Conservation (phyloP, 306 rosid genomes). For the Ceratonia siliqua region DNA sequence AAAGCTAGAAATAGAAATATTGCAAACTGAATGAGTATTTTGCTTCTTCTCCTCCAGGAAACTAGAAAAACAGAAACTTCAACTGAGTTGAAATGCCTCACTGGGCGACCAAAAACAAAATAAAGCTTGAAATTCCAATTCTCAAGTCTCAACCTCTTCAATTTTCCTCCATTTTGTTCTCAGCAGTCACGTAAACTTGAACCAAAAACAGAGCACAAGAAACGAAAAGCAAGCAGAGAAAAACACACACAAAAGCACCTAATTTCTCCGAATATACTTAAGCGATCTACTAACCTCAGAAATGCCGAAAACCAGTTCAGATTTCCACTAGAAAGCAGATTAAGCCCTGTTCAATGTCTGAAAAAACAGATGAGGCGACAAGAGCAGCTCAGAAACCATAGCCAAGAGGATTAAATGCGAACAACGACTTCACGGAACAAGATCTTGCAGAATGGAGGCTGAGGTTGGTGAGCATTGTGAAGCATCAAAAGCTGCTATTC, state of each 20-base stretch:
- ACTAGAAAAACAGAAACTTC: not conserved
- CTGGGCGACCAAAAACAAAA: slow-evolving; percentile 19
- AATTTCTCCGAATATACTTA: not conserved
- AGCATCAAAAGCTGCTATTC: slow-evolving; percentile 19
- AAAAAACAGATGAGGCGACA: slow-evolving; percentile 9
- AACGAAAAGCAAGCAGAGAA: not conserved
- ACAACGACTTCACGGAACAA: slow-evolving; percentile 25
- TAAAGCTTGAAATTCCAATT: slow-evolving; percentile 16
- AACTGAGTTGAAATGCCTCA: slow-evolving; percentile 20
- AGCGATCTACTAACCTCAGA: slow-evolving; percentile 62
- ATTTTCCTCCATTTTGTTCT: slow-evolving; percentile 3
- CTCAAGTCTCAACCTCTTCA: not conserved
- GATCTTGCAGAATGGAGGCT: slow-evolving; percentile 43
- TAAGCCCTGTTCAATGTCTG: slow-evolving; percentile 30
- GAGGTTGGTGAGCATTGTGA: slow-evolving; percentile 16
- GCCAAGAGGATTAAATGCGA: slow-evolving; percentile 26
- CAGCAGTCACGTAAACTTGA: not conserved
- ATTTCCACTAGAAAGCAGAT: slow-evolving; percentile 2
- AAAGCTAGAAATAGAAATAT: not conserved
- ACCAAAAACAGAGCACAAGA: slow-evolving; percentile 12
- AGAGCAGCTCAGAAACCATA: slow-evolving; percentile 17
- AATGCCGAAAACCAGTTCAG: slow-evolving; percentile 10
- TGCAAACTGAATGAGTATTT: slow-evolving; percentile 5
- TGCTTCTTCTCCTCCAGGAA: slow-evolving; percentile 17
- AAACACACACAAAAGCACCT: not conserved